Base-by-base conservation (phyloP, 2,329 filamentous ascomycete genomes). In the Cladophialophora carrionii region DNA sequence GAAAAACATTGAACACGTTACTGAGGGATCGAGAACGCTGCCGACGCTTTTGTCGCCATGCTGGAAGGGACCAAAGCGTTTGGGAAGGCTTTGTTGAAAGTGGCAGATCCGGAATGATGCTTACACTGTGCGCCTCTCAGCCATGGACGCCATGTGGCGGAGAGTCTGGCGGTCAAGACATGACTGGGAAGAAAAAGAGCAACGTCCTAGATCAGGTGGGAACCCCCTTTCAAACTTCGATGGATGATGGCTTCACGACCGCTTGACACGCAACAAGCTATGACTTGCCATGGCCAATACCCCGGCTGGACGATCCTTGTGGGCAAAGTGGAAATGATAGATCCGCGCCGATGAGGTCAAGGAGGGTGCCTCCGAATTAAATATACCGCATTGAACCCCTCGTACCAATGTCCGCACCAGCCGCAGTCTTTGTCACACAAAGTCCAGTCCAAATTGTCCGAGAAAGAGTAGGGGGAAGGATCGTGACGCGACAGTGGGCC, bases 71-170 rank as follows among this genome's bases (percentile, higher is more conserved):
- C 26, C 56, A 84, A 89, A 78, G 96, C 96, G 80, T 90, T 92
- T 78, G 92, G 92, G 71, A 96, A 96, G 84, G 89, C 91, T n/a
- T 85, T 95, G 24, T 73, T 95, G 72, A 89, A 91, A 81, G 85
- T 63, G 20, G 57, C 57, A 14, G 57, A 53, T 60, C 56, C 56
- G 17, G 41, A 58, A 41, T 58, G 22, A 58, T 29, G 48, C 24
- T 26, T 26, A 17, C 48, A 10, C 48, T 29, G 1, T 51, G 48
- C 17, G 41, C n/a, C 12, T 43, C 41, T 14, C 41, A 43, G 41
- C n/a, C n/a, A 26, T 49, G 3, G 17, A 41, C 12, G 14, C 14
- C 12, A 17, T 14, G 3, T 14, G 34, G 3, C 34, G 5, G 34
- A 10, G 34, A 37, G 3, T 37, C 37, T 6, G 1, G 5, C 37